Conservation (phyloP, 208 protist species). For the Sergeia podlipaevii region DNA sequence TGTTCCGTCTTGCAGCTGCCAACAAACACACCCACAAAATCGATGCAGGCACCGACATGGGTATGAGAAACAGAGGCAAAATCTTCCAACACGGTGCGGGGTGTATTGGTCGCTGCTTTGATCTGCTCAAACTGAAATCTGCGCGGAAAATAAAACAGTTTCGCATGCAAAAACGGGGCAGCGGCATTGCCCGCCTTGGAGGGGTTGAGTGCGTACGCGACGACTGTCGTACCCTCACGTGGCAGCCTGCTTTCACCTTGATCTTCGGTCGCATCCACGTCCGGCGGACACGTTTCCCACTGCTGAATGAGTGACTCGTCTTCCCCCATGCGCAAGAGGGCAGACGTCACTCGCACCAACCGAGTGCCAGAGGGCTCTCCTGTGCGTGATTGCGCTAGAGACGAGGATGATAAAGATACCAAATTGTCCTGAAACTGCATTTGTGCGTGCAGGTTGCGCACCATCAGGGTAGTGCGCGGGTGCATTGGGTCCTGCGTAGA, state of each 20-base stretch:
- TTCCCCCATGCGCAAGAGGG: conserved; percentile 35
- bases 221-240: conserved; percentile 35
- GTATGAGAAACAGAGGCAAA: background rate
- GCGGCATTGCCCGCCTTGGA: conserved; percentile 37
- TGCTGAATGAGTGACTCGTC: conserved; percentile 69
- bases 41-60: conserved; percentile 29
- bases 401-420: no score
- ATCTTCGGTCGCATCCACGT: conserved; percentile 6
- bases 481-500: background rate
- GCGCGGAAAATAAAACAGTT: conserved; percentile 57
- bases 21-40: conserved; percentile 56
- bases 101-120: conserved; percentile 6
- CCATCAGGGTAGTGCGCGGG: conserved; percentile 9
- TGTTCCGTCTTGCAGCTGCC: conserved; percentile 19
- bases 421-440: conserved; percentile 24
- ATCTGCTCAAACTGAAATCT: conserved; percentile 32
- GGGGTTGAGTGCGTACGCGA: conserved; percentile 66
- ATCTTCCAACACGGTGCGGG: conserved; percentile 1
- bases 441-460: conserved; percentile 47
- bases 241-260: conserved; percentile 13
- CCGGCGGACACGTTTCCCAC: conserved; percentile 36
- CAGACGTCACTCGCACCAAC: conserved; percentile 46
- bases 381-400: background rate
- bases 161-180: conserved; percentile 56
- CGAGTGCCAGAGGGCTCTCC: conserved; percentile 3